phyloP scores from a whole-genome alignment of 352 stramenopile genomes.

The Elongisporangium anandrum region DNA sequence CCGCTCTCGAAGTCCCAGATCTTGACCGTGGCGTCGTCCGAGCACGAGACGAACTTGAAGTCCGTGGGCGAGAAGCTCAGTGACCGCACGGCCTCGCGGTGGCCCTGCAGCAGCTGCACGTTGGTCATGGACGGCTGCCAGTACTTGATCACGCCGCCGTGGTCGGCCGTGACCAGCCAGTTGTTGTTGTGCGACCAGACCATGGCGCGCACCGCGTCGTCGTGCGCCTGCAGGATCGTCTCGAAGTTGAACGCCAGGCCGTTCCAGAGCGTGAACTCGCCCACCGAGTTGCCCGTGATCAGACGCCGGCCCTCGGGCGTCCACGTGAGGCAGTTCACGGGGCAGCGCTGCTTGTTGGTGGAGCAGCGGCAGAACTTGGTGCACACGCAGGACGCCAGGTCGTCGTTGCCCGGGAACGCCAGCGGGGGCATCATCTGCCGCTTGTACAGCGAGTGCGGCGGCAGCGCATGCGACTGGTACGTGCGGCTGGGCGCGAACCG shows the following conservation, averaged over 20 bases:
- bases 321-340: slow-evolving; percentile 94
- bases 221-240: slow-evolving; percentile 93
- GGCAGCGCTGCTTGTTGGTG: slow-evolving; percentile 90
- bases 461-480: slow-evolving; percentile 45
- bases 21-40: slow-evolving; percentile 95
- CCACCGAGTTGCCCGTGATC: slow-evolving; percentile 96
- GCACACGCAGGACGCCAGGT: slow-evolving; percentile 74
- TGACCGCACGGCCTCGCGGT: slow-evolving; percentile 90
- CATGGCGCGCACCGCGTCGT: slow-evolving; percentile 86
- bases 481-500: slow-evolving; percentile 55
- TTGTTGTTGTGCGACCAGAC: slow-evolving; percentile 91
- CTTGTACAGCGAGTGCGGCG: slow-evolving; percentile 85
- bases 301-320: slow-evolving; percentile 92
- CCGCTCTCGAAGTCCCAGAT: slow-evolving; percentile 90
- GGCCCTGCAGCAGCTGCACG: slow-evolving; percentile 78
- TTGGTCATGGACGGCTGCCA: slow-evolving; percentile 90
- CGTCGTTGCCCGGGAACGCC: slow-evolving; percentile 52
- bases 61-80: slow-evolving; percentile 96
- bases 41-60: slow-evolving; percentile 98
- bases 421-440: slow-evolving; percentile 72
- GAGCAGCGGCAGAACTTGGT: slow-evolving; percentile 88
- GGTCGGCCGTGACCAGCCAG: slow-evolving; percentile 87
- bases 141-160: slow-evolving; percentile 90
- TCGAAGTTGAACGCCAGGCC: slow-evolving; percentile 97
- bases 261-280: slow-evolving; percentile 98